Evolutionary conservation across 2,329 filamentous ascomycete species (phyloP).

Genomic region (Aciculosporium take): DNA sequence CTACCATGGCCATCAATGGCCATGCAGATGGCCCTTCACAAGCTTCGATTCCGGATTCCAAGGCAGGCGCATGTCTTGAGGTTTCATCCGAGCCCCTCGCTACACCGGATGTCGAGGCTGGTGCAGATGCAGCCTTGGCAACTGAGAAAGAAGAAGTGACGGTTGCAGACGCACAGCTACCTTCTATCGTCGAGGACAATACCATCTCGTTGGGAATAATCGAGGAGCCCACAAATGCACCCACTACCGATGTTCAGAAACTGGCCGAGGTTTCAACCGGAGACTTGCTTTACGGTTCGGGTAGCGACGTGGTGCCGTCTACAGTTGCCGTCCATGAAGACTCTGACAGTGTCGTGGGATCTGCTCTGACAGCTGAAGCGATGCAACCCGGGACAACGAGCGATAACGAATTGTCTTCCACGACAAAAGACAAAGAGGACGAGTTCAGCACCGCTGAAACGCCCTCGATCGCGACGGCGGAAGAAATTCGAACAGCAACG

Average conservation of each 20-base stretch:
- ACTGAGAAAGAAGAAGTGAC: not conserved
- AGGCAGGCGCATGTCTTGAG: not conserved
- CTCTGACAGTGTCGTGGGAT: not conserved
- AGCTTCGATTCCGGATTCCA: not conserved
- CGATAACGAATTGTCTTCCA: not conserved
- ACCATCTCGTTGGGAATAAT: not conserved
- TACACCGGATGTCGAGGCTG: not conserved
- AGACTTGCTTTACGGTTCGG: not conserved
- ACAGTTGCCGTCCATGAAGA: not conserved
- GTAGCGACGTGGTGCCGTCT: not conserved
- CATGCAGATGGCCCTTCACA: not conserved
- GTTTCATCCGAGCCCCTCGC: not conserved
- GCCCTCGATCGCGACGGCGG: not conserved
- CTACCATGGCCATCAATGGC: not conserved
- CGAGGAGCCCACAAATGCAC: not conserved
- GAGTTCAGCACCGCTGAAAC: not conserved
- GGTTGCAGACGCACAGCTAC: not conserved
- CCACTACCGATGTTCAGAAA: not conserved
- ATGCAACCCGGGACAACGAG: not conserved
- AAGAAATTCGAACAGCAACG: not conserved
- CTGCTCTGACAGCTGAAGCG: not conserved
- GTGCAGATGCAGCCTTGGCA: not conserved
- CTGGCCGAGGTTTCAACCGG: not conserved
- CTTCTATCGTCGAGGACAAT: not conserved
- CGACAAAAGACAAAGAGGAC: not conserved